Percentiles rank a stretch among this genome's conserved stretches.
Conservation (phyloP, 371 early-diverging fungal genomes). For the Apophysomyces ossiformis region DNA sequence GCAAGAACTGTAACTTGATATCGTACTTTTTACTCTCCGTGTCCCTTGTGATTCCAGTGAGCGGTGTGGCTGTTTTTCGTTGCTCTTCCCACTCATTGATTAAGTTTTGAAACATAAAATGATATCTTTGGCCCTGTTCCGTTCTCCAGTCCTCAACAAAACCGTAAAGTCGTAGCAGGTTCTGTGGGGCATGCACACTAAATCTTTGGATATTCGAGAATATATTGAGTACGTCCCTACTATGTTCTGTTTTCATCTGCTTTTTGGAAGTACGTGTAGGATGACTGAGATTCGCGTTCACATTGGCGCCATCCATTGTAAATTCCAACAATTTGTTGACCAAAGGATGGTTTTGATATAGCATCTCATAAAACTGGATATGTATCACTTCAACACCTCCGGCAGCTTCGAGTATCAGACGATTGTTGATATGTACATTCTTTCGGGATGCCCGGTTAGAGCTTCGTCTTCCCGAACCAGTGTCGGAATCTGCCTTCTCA, state of each 20-base stretch:
- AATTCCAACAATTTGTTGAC: conserved; percentile 37
- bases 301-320: conserved; percentile 37
- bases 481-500: conserved; percentile 50
- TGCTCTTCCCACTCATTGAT: conserved; percentile 74
- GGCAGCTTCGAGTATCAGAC: conserved; percentile 46
- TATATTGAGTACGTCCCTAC: conserved; percentile 54
- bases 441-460: conserved; percentile 41
- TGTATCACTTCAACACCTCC: conserved; percentile 46
- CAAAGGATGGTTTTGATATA: conserved; percentile 12
- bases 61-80: conserved; percentile 28
- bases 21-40: conserved; percentile 35
- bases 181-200: conserved; percentile 70
- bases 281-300: conserved; percentile 49
- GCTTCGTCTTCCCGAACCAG: conserved; percentile 48
- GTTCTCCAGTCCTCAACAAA: conserved; percentile 84
- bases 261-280: conserved; percentile 26
- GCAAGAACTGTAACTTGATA: conserved; percentile 66
- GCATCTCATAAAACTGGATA: conserved; percentile 42
- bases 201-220: conserved; percentile 63
- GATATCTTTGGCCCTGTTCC: conserved; percentile 76
- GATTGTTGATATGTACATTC: conserved; percentile 27
- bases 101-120: conserved; percentile 75
- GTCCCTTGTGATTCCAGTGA: not conserved
- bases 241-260: conserved; percentile 17
- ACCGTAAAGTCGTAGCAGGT: conserved; percentile 74